Evolutionary conservation across 805 yeast species (phyloP).

Genomic region (Allodekkera sacchari): DNA sequence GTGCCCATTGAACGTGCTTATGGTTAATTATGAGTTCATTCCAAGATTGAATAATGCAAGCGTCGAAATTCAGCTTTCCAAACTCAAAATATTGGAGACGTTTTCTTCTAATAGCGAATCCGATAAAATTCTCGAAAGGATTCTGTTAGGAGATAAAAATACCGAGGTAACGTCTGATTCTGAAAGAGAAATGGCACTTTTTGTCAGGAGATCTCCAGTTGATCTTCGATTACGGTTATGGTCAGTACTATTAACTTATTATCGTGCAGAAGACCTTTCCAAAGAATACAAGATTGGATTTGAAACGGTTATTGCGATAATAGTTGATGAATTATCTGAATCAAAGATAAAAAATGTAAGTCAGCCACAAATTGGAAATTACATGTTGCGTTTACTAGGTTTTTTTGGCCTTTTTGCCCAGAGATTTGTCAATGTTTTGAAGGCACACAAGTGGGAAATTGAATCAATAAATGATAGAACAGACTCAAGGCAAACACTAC

Average conservation of each 20-base stretch:
- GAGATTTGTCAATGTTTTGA: slow-evolving; percentile 24
- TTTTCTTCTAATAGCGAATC: slow-evolving; percentile 43
- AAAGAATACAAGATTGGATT: slow-evolving; percentile 40
- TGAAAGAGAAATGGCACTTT: slow-evolving; percentile 46
- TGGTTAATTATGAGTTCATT: slow-evolving; percentile 53
- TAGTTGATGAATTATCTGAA: slow-evolving; percentile 30
- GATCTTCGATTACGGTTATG: slow-evolving; percentile 67
- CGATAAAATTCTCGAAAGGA: slow-evolving; percentile 16
- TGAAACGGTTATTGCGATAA: slow-evolving; percentile 38
- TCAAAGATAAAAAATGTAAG: slow-evolving; percentile 15
- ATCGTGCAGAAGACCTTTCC: slow-evolving; percentile 25
- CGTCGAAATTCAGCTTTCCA: slow-evolving; percentile 56
- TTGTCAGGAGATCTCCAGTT: slow-evolving; percentile 55
- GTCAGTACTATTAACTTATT: slow-evolving; percentile 58
- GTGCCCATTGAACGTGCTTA: slow-evolving; percentile 26
- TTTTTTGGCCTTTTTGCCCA: slow-evolving; percentile 44
- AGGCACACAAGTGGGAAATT: slow-evolving; percentile 28
- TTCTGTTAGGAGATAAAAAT: slow-evolving; percentile 14
- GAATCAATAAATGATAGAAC: background rate
- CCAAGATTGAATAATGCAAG: slow-evolving; percentile 44
- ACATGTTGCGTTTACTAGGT: slow-evolving; percentile 42
- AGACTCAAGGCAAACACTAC: slow-evolving; percentile 8
- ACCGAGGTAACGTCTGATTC: slow-evolving; percentile 24
- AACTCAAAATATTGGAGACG: slow-evolving; percentile 58
- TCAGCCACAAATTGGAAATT: slow-evolving; percentile 29